Evolutionary conservation across 495 filamentous ascomycete species (phyloP), one percentile per base, ranked within the genome.

Genomic region (Podospora australis): DNA sequence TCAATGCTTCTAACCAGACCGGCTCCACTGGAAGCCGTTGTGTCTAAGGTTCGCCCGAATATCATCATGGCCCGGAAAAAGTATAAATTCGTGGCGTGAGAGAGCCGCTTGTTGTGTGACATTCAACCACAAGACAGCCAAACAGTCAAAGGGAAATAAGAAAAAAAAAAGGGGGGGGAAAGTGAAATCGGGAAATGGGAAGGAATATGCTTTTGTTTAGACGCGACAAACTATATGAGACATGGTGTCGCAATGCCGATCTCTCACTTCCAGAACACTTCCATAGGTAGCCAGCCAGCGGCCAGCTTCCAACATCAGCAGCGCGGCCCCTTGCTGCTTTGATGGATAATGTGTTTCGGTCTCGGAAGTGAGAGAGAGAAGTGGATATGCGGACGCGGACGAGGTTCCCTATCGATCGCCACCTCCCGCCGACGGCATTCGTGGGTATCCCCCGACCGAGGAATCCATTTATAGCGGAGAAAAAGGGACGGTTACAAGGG

Each of bases 211-310:
- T 21, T 39, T 48, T 41, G 50, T 42, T 39, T 48, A 17, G 49
- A 8, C 9, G 24, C 48, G 32, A 34, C 36, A 40, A 16, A 32
- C 29, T 44, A 44, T 55, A 49, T 63, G 56, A 63, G 60, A 59
- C 60, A 61, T 54, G 48, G 50, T 57, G 58, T 58, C 58, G 55
- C 53, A 58, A 56, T 53, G 58, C 23, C 50, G 46, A 59, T 63
- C 58, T 43, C 57, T 54, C 46, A 16, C 48, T 52, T 49, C 56
- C 29, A 47, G 44, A 47, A 43, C 21, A n/a, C 23, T 36, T 43
- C 42, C 25, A 35, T 26, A 20, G 19, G 20, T 23, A 36, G 25
- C 38, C 35, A 23, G 13, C 46, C n/a, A n/a, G n/a, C n/a, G n/a
- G n/a, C n/a, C n/a, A n/a, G n/a, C n/a, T n/a, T n/a, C n/a, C n/a